Conservation (phyloP, 371 early-diverging fungal species). For the Zychaea mexicana region DNA sequence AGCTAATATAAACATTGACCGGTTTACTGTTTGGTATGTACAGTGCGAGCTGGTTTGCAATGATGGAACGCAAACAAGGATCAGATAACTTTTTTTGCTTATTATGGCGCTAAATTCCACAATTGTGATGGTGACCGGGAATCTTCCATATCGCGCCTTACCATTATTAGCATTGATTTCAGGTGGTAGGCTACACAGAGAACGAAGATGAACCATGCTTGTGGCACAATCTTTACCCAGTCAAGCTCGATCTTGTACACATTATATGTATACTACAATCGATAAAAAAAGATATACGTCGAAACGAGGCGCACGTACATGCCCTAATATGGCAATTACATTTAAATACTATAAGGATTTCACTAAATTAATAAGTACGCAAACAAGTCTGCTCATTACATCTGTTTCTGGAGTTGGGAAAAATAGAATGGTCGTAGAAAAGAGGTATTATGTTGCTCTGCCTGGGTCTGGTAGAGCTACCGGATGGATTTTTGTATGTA, state of each 20-base stretch:
- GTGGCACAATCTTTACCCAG: neutral
- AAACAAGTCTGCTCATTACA: neutral
- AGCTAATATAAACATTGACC: neutral
- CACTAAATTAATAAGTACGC: neutral
- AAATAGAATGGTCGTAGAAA: neutral
- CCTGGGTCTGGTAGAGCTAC: neutral
- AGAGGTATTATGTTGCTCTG: neutral
- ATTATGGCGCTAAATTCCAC: neutral
- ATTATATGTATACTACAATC: no score
- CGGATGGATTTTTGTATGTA: no score
- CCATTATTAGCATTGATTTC: neutral
- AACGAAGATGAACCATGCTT: neutral
- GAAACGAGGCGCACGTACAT: no score
- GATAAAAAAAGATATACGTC: no score
- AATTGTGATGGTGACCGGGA: neutral
- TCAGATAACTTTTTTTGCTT: slow-evolving; percentile 1
- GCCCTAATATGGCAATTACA: neutral
- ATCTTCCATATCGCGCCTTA: neutral
- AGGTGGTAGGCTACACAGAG: neutral
- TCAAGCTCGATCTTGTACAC: neutral
- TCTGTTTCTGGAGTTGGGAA: neutral
- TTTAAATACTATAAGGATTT: no score
- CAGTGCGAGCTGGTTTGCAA: neutral
- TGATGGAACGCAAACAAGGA: neutral
- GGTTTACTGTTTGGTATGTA: neutral